phyloP scores from a whole-genome alignment of 306 rosid species.

The Astragalus glycyphyllos region DNA sequence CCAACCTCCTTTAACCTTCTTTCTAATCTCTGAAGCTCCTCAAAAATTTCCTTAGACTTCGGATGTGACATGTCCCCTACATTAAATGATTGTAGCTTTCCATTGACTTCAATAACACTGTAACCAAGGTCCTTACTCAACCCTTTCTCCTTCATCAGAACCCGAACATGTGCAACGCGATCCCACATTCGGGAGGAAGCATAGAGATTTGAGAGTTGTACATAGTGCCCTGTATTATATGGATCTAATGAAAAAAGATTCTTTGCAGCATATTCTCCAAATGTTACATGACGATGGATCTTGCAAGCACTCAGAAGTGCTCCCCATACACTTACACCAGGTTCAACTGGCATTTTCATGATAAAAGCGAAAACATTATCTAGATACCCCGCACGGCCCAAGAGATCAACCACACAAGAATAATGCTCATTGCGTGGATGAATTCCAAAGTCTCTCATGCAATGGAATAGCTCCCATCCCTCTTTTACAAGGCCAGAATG shows the following conservation, averaged over 20 bases:
- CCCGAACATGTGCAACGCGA: constrained; percentile 57
- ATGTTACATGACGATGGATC: constrained; percentile 53
- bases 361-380: constrained; percentile 52
- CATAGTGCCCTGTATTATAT: constrained; percentile 70
- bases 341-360: constrained; percentile 56
- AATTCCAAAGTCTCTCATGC: constrained; percentile 56
- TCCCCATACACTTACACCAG: constrained; percentile 76
- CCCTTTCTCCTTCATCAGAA: constrained; percentile 69
- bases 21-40: constrained; percentile 61
- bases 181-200: constrained; percentile 75
- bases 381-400: constrained; percentile 61
- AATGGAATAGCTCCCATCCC: constrained; percentile 72
- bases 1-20: constrained; percentile 65
- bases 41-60: constrained; percentile 52
- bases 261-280: constrained; percentile 74
- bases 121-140: constrained; percentile 69
- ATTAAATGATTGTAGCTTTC: constrained; percentile 58
- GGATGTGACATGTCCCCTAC: constrained; percentile 76
- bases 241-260: constrained; percentile 68
- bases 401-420: constrained; percentile 66
- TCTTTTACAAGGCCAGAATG: constrained; percentile 74
- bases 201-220: constrained; percentile 77
- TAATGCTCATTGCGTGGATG: constrained; percentile 65
- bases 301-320: constrained; percentile 72
- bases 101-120: constrained; percentile 66